Percentiles rank a stretch among this genome's conserved stretches.
These are phyloP conservation scores for Ophiocytium majus DNA, from an alignment of 352 stramenopile species.

Conservation along the genomic window DNA sequence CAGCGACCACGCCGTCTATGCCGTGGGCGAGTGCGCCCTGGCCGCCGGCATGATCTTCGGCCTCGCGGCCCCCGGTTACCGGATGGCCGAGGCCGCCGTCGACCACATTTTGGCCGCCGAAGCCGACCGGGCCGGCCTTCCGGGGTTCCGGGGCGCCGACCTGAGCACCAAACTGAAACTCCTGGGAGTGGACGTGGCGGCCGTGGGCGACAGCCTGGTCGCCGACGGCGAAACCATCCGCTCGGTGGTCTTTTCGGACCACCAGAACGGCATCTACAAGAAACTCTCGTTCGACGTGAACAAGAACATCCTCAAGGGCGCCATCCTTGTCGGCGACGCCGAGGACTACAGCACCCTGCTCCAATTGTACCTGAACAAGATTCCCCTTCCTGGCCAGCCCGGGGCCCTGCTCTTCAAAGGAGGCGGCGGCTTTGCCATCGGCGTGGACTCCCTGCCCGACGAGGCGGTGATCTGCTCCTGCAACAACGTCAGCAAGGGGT, in stretches of 20 bases:
- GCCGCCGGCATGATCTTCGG: slow-evolving; percentile 77
- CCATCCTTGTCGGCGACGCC: slow-evolving; percentile 83
- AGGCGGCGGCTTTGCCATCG: slow-evolving; percentile 65
- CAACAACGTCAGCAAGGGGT: slow-evolving; percentile 80
- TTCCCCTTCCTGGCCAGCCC: no score
- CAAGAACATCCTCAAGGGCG: slow-evolving; percentile 64
- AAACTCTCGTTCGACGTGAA: slow-evolving; percentile 85
- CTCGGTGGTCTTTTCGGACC: no score
- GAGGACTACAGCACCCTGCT: slow-evolving; percentile 75
- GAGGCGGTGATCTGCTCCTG: slow-evolving; percentile 79
- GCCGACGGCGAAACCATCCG: no score
- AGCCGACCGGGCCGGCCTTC: slow-evolving; percentile 61
- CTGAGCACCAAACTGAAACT: slow-evolving; percentile 88
- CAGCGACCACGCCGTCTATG: slow-evolving; percentile 71
- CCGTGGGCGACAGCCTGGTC: slow-evolving; percentile 73
- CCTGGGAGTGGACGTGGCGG: slow-evolving; percentile 84
- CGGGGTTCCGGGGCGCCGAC: slow-evolving; percentile 75
- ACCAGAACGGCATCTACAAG: slow-evolving; percentile 82
- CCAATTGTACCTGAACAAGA: no score
- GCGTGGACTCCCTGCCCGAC: slow-evolving; percentile 59
- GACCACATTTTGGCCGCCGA: no score
- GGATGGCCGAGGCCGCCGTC: slow-evolving; percentile 78
- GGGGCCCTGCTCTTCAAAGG: no score
- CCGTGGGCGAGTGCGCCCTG: slow-evolving; percentile 80
- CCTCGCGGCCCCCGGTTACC: slow-evolving; percentile 82